These are phyloP conservation scores for Salix purpurea DNA, from an alignment of 345 rosid genomes.

Conservation along the genomic window DNA sequence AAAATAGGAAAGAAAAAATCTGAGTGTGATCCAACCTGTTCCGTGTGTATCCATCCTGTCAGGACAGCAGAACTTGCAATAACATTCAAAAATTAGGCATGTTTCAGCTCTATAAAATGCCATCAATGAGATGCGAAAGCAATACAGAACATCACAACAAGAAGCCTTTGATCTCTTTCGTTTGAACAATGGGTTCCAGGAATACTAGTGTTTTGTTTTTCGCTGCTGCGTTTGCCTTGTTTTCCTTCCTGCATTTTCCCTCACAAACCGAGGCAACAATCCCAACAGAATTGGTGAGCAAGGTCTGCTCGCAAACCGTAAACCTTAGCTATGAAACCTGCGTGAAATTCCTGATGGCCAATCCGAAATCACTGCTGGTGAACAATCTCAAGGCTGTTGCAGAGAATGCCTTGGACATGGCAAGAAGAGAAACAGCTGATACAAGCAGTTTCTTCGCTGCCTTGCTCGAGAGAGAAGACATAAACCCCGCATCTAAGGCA, in stretches of 20 bases:
- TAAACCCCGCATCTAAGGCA: neutral
- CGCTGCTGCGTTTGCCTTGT: neutral
- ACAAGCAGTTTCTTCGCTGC: neutral
- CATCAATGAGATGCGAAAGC: neutral
- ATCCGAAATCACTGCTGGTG: neutral
- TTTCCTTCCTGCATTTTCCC: neutral
- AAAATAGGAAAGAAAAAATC: no score
- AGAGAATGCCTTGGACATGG: neutral
- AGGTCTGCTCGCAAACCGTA: neutral
- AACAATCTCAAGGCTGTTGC: neutral
- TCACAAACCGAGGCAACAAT: neutral
- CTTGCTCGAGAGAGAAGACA: neutral
- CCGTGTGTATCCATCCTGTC: no score
- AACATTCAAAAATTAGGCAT: neutral
- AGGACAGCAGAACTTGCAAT: neutral
- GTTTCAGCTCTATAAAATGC: neutral
- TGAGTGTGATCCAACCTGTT: no score
- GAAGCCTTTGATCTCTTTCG: neutral
- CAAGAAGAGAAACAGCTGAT: neutral
- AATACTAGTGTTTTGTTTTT: neutral
- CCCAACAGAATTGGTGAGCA: neutral
- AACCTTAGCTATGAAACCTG: neutral
- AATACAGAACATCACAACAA: neutral
- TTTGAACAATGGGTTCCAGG: neutral
- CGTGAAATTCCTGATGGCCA: neutral